Evolutionary conservation across 805 yeast genomes (phyloP), one percentile per base, ranked within the genome.

Genomic region (Scheffersomyces coipomensis): DNA sequence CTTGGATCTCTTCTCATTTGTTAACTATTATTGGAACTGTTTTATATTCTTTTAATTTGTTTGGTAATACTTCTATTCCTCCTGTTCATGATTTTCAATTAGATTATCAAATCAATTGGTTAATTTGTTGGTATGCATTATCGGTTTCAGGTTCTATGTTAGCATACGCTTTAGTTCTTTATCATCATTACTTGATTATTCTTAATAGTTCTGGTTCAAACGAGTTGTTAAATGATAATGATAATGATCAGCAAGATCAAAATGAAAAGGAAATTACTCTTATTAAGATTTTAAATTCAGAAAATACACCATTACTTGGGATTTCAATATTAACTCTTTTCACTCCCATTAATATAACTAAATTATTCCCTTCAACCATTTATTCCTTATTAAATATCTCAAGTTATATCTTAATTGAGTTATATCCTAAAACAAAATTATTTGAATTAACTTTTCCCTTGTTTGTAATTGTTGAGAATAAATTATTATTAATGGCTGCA

Each of bases 301-400:
- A 65, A 29, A 60, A 56, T 38, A 53, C 62, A 18, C 54, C 51
- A 24, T 45, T 64, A 10, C 46, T 64, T 22, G 52, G 47, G 0
- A 45, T 49, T 29, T 46, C 64, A 1, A 13, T 57, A 9, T 44
- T 62, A 16, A 53, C 49, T 7, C 41, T 49, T 7, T 33, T 46
- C 9, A 53, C 67, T 3, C 34, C 43, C 2, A 40, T 36, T 7
- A 46, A 48, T 25, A 6, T 40, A 17, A 21, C 57, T 34, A 63
- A 64, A 42, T 43, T 61, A 12, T 23, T 57, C 4, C 53, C 68
- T 5, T 55, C 56, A 29, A 44, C 46, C 10, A 44, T 60, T 9
- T 64, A 62, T 41, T 54, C 69, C 2, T 44, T 47, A 35, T 52
- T 59, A 46, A 64, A 62, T 44, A 38, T 62, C 34, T 37, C 44